Percentiles rank a stretch among this genome's conserved stretches.
phyloP scores from a whole-genome alignment of 2,329 filamentous ascomycete genomes.

The Lachnellula willkommii region DNA sequence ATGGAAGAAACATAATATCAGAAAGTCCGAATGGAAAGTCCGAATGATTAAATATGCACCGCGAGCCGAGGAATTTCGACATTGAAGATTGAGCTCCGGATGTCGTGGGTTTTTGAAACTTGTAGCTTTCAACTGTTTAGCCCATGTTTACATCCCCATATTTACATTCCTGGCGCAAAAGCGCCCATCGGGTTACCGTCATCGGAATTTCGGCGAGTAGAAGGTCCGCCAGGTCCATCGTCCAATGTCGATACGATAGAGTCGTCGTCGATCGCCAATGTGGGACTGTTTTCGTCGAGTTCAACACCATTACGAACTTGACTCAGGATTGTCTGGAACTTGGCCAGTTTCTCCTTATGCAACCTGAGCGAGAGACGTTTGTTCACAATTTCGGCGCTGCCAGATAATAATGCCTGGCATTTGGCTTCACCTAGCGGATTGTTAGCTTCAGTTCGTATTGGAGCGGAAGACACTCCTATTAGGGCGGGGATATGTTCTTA shows the following conservation, averaged over 20 bases:
- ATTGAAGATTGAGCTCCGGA: neutral
- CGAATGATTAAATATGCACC: neutral
- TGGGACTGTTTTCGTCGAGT: neutral
- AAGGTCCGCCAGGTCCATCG: too few relatives aligned
- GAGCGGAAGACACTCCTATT: neutral
- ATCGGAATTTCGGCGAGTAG: too few relatives aligned
- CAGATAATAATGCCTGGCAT: neutral
- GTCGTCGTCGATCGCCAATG: neutral
- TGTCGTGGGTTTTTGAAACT: too few relatives aligned
- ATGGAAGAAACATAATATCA: neutral
- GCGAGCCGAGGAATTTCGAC: too few relatives aligned
- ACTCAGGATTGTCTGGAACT: neutral
- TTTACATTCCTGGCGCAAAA: too few relatives aligned
- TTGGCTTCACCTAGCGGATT: slow-evolving; percentile 1
- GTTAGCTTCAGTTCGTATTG: neutral
- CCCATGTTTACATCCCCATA: too few relatives aligned
- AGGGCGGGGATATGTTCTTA: neutral
- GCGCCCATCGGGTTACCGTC: too few relatives aligned
- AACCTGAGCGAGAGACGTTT: neutral
- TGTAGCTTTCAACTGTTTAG: too few relatives aligned
- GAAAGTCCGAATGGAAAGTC: neutral
- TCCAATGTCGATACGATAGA: neutral
- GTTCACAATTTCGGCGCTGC: neutral
- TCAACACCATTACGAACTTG: neutral
- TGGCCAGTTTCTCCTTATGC: neutral